phyloP scores from a whole-genome alignment of 768 basidiomycete species.

The Tulasnella sp. region DNA sequence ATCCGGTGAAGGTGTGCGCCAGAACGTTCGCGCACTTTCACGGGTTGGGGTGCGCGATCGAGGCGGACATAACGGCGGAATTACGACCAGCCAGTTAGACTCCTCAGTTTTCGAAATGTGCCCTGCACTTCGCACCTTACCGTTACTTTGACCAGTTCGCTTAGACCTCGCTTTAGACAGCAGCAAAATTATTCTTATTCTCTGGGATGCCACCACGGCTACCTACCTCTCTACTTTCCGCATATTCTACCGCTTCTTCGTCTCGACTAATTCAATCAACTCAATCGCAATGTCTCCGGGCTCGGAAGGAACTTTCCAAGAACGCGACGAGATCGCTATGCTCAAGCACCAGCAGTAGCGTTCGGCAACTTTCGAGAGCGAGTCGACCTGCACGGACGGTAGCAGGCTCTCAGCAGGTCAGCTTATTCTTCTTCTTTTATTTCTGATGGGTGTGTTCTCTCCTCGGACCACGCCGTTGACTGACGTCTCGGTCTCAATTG shows the following conservation, averaged over 20 bases:
- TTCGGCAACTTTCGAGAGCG: slow-evolving; percentile 14
- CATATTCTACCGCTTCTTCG: not conserved
- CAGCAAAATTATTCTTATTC: not conserved
- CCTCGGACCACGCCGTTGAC: slow-evolving; percentile 11
- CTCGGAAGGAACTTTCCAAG: slow-evolving; percentile 8
- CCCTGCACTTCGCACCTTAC: not conserved
- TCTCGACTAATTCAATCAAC: slow-evolving; percentile 16
- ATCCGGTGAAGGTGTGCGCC: not conserved
- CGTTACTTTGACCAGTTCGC: not conserved
- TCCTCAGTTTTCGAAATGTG: slow-evolving; percentile 24
- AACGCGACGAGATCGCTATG: slow-evolving; percentile 8
- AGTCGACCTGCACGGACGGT: slow-evolving; percentile 15
- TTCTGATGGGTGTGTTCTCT: not conserved
- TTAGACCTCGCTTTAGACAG: slow-evolving; percentile 12
- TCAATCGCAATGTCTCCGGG: slow-evolving; percentile 3
- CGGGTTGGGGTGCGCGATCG: not conserved
- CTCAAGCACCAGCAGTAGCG: not conserved
- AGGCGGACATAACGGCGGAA: not conserved
- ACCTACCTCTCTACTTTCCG: slow-evolving; percentile 15
- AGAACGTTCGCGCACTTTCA: slow-evolving; percentile 14
- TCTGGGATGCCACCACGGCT: slow-evolving; percentile 25
- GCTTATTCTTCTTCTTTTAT: not conserved
- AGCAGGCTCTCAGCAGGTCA: slow-evolving; percentile 9
- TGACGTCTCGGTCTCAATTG: not conserved
- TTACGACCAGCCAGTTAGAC: slow-evolving; percentile 19